Evolutionary conservation across 495 filamentous ascomycete genomes (phyloP).

Genomic region (Xylaria nigripes): DNA sequence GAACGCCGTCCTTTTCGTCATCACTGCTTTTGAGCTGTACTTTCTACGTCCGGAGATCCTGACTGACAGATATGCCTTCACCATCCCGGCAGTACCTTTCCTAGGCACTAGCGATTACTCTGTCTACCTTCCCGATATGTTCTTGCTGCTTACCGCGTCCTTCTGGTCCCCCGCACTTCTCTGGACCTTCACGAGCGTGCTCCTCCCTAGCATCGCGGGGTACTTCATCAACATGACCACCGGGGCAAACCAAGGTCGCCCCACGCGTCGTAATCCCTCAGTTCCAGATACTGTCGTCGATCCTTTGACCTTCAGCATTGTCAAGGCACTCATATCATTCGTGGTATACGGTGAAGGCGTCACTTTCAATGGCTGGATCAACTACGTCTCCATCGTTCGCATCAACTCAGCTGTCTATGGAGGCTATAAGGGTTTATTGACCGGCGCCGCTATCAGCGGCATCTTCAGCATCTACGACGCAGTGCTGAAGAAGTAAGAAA

Average conservation of each 20-base stretch:
- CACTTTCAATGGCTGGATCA: conserved; percentile 55
- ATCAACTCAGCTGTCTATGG: conserved; percentile 63
- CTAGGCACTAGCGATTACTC: conserved; percentile 41
- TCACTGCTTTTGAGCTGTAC: conserved; percentile 56
- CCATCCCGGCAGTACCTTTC: conserved; percentile 52
- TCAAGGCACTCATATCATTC: conserved; percentile 71
- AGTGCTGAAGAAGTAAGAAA: conserved; percentile 59
- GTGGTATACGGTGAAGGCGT: conserved; percentile 67
- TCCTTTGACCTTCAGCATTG: conserved; percentile 80
- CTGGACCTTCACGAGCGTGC: conserved; percentile 65
- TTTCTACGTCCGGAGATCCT: conserved; percentile 54
- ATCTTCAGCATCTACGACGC: conserved; percentile 75
- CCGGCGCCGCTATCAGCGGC: conserved; percentile 61
- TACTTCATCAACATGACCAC: conserved; percentile 82
- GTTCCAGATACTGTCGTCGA: conserved; percentile 54
- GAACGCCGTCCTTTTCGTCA: conserved; percentile 52
- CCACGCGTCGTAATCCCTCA: conserved; percentile 23
- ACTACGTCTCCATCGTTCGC: conserved; percentile 46
- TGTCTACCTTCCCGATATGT: conserved; percentile 71
- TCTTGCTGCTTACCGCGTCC: conserved; percentile 59
- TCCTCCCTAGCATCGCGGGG: conserved; percentile 60
- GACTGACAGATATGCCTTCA: conserved; percentile 61
- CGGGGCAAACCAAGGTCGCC: conserved; percentile 23
- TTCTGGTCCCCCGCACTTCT: conserved; percentile 80
- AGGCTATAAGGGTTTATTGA: conserved; percentile 59